phyloP scores from a whole-genome alignment of 257 asterid species.

The Eustoma russellianum region DNA sequence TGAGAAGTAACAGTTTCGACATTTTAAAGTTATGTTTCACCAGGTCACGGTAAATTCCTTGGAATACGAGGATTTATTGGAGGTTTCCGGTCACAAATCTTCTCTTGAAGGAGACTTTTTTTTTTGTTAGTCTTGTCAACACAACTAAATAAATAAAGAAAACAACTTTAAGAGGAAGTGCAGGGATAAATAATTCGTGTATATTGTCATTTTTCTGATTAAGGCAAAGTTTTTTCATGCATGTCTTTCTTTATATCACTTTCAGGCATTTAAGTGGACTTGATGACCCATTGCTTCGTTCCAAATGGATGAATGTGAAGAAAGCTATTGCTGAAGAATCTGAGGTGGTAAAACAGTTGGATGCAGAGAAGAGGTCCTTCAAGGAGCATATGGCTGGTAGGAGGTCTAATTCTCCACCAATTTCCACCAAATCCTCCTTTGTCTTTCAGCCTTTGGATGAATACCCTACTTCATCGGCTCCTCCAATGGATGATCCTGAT shows the following conservation, averaged over 20 bases:
- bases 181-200: too few species aligned
- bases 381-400: slow-evolving; percentile 71
- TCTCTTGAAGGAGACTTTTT: too few species aligned
- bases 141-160: too few species aligned
- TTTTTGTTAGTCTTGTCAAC: too few species aligned
- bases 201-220: too few species aligned
- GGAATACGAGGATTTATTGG: too few species aligned
- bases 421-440: slow-evolving; percentile 72
- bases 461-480: slow-evolving; percentile 79
- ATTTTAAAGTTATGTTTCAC: too few species aligned
- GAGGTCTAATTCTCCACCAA: slow-evolving; percentile 84
- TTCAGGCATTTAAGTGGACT: slow-evolving; percentile 74
- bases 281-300: slow-evolving; percentile 76
- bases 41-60: too few species aligned
- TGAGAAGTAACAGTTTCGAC: too few species aligned
- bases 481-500: slow-evolving; percentile 94
- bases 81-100: too few species aligned
- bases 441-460: slow-evolving; percentile 94
- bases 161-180: too few species aligned
- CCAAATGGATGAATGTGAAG: slow-evolving; percentile 93
- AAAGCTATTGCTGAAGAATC: slow-evolving; percentile 88
- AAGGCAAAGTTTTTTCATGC: background rate
- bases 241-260: slow-evolving; percentile 1
- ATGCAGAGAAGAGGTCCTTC: slow-evolving; percentile 80
- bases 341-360: slow-evolving; percentile 94